Base-by-base conservation (phyloP, 2,329 filamentous ascomycete species). In the Penicillium sp. region DNA sequence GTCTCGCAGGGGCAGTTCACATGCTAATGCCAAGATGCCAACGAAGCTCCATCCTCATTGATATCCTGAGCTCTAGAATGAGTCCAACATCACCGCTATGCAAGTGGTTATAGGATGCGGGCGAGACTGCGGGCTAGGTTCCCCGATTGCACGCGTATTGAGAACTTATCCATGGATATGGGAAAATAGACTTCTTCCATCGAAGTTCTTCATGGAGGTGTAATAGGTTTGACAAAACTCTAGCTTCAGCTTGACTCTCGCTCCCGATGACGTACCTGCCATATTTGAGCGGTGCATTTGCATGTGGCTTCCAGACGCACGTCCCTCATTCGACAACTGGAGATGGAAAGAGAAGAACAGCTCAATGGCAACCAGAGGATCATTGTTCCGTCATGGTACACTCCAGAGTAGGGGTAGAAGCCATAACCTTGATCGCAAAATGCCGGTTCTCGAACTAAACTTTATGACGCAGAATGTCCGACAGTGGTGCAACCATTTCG, bases 211-310 rank as follows among this genome's bases (percentile, higher is more conserved):
- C 26, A n/a, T 50, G 13, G 13, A 30, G 48, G 48, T 38, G 30
- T 50, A 47, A 6, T 17, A 41, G 15, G 35, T 41, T 41, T 41
- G 9, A 41, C 35, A 41, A 3, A 41, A 15, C 35, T 17, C 35
- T 3, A 15, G 15, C 13, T 15, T 41, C 15, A 15, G 17, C 35
- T 41, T 13, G 35, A 41, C 9, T 15, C 64, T 63, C 62, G 41
- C 59, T 62, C 57, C 63, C 64, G 60, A 50, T 68, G 66, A 67
- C 48, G 48, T 50, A 21, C 66, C 60, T 56, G 50, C 52, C 62
- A 9, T 11, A 11, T 11, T 38, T 38, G 35, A 38, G 13, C 31
- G 13, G 31, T 38, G 31, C 31, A 38, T 7, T 9, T 13, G 35
- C 61, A 62, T 60, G 56, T 61, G 61, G 56, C 60, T 55, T 63